These are phyloP conservation scores for Coffea canephora DNA, from an alignment of 257 asterid species.

Conservation along the genomic window DNA sequence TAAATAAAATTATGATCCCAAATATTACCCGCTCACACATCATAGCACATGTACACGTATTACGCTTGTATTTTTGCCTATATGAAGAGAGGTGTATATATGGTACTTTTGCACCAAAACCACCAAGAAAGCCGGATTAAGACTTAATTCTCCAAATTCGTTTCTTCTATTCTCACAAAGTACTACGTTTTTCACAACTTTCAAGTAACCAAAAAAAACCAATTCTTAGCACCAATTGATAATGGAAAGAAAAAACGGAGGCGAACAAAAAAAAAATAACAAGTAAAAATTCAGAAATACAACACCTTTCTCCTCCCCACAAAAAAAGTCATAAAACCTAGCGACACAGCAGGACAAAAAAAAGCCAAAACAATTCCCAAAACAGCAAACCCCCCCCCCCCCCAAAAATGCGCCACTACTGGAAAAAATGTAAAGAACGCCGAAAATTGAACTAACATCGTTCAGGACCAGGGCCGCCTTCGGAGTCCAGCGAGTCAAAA, in stretches of 20 bases:
- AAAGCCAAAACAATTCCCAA: not conserved
- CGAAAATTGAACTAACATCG: conserved; percentile 59
- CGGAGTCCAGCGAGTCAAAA: conserved; percentile 74
- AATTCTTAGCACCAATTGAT: not conserved
- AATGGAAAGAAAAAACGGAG: no score
- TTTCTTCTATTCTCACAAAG: not conserved
- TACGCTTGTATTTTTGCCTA: not conserved
- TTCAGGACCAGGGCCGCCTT: conserved; percentile 96
- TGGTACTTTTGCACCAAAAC: not conserved
- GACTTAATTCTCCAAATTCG: not conserved
- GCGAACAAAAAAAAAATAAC: not conserved
- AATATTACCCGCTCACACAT: no score
- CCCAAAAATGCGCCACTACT: not conserved
- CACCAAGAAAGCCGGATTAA: not conserved
- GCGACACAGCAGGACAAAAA: not conserved
- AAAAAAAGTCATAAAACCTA: not conserved
- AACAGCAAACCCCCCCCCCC: not conserved
- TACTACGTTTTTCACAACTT: no score
- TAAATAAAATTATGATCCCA: no score
- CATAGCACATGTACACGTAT: no score
- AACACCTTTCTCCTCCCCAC: no score
- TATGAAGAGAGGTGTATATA: not conserved
- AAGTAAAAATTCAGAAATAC: no score
- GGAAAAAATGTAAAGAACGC: not conserved
- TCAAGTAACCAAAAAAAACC: no score